Evolutionary conservation across 305 asterid genomes (phyloP).

Genomic region (Rubia peregrina): DNA sequence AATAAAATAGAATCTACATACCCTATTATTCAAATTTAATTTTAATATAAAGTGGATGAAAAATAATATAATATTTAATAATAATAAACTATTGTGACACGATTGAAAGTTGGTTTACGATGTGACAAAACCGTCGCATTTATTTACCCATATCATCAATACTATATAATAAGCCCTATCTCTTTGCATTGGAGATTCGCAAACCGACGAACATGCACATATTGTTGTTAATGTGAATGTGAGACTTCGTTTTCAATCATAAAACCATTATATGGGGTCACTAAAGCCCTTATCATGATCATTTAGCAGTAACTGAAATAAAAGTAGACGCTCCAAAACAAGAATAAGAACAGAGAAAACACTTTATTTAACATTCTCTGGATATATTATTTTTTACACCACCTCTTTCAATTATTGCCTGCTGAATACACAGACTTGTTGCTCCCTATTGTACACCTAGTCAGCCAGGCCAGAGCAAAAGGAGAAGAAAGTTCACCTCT

Average conservation of each 20-base stretch:
- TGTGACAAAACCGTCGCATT: too few species aligned
- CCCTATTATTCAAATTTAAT: too few species aligned
- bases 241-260: background rate
- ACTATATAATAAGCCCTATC: too few species aligned
- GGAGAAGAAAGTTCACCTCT: conserved; percentile 11
- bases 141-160: too few species aligned
- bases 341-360: background rate
- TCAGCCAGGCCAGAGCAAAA: conserved; percentile 1
- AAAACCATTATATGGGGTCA: background rate
- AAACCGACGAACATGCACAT: too few species aligned
- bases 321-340: background rate
- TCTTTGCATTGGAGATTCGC: too few species aligned
- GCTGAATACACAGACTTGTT: conserved; percentile 6
- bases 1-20: too few species aligned
- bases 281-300: background rate
- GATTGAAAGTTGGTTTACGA: too few species aligned
- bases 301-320: background rate
- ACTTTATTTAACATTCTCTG: background rate
- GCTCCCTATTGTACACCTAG: background rate
- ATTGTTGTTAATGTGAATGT: background rate
- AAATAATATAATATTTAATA: too few species aligned
- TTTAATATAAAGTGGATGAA: too few species aligned
- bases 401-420: background rate
- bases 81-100: too few species aligned
- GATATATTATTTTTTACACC: background rate